Conservation (phyloP, 1,284 basidiomycete genomes). For the Farysia itapuensis region DNA sequence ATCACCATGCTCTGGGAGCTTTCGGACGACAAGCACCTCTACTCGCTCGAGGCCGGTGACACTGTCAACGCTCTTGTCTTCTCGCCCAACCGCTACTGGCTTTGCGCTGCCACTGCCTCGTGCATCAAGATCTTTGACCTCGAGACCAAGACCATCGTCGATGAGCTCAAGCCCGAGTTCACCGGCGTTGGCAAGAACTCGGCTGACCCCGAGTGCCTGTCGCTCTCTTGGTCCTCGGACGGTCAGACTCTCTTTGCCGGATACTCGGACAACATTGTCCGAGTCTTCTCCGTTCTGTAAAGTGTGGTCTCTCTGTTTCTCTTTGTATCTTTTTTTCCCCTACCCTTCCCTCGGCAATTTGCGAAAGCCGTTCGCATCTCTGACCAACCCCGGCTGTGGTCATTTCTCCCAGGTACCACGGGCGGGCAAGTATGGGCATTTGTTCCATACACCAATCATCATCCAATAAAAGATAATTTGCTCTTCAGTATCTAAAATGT, state of each 20-base stretch:
- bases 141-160: constrained; percentile 83
- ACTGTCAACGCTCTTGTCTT: constrained; percentile 99
- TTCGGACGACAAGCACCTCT: constrained; percentile 99
- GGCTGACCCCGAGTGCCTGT: constrained; percentile 90
- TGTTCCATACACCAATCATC: too few species aligned
- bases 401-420: too few species aligned
- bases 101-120: constrained; percentile 95
- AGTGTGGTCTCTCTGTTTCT: too few species aligned
- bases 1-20: constrained; percentile 99
- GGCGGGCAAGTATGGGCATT: too few species aligned
- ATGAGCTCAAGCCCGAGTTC: constrained; percentile 78
- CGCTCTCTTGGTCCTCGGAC: constrained; percentile 97
- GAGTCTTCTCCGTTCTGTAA: constrained; percentile 61
- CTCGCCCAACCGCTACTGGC: constrained; percentile 90
- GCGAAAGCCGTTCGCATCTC: too few species aligned
- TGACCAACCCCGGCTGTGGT: too few species aligned
- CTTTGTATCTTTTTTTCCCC: too few species aligned
- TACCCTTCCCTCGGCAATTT: too few species aligned
- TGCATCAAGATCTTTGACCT: constrained; percentile 80
- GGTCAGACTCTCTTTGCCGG: constrained; percentile 91
- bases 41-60: constrained; percentile 98
- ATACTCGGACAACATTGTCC: constrained; percentile 61
- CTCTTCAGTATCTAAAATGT: constrained; percentile 1
- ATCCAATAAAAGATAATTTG: too few species aligned
- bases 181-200: constrained; percentile 70